Evolutionary conservation across 257 asterid genomes (phyloP).

Genomic region (Misopates orontium): DNA sequence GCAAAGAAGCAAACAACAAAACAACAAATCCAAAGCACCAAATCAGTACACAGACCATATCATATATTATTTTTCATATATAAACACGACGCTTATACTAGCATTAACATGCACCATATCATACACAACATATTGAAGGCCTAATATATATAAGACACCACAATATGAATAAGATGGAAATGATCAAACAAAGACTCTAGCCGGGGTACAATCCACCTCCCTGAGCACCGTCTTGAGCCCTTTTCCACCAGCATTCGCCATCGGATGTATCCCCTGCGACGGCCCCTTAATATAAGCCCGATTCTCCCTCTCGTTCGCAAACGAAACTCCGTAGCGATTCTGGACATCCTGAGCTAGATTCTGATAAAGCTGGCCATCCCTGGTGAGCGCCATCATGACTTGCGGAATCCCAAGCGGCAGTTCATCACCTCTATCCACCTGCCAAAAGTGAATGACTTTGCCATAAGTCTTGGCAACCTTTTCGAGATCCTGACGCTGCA

Average conservation of each 20-base stretch:
- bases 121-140: no score
- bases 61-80: no score
- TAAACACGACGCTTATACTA: no score
- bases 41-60: no score
- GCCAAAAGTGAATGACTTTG: conserved; percentile 81
- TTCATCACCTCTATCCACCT: conserved; percentile 69
- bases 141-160: no score
- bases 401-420: conserved; percentile 86
- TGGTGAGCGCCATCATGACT: conserved; percentile 84
- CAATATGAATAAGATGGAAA: no score
- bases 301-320: conserved; percentile 56
- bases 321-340: conserved; percentile 49
- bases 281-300: conserved; percentile 60
- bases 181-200: conserved; percentile 46
- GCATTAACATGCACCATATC: no score
- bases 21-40: no score
- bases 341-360: conserved; percentile 67
- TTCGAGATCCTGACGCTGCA: conserved; percentile 74
- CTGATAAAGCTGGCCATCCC: conserved; percentile 73
- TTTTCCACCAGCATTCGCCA: conserved; percentile 69
- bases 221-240: conserved; percentile 71
- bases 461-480: conserved; percentile 72
- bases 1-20: no score
- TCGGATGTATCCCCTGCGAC: conserved; percentile 65
- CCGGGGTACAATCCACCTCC: conserved; percentile 66